A percentile compares a stretch with the other conserved stretches of the same genome.
These are phyloP conservation scores for Neophaeococcomyces mojaviensis DNA, from an alignment of 2,329 filamentous ascomycete species.

Conservation along the genomic window DNA sequence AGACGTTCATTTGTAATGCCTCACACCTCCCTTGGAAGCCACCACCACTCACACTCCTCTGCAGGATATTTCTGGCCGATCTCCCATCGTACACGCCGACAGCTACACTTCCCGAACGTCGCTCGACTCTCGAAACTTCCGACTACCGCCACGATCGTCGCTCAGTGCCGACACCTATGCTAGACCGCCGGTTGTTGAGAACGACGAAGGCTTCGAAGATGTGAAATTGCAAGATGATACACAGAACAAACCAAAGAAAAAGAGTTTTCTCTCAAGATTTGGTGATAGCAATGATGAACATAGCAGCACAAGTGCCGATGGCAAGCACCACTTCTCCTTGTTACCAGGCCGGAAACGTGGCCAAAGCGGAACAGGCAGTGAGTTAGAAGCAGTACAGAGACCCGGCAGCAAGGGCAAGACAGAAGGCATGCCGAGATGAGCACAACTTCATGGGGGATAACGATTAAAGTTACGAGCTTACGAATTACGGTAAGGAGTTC, in stretches of 20 bases:
- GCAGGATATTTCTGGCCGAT: slow-evolving; percentile 84
- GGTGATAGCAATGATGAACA: slow-evolving; percentile 48
- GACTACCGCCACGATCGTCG: slow-evolving; percentile 55
- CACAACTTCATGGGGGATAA: background rate
- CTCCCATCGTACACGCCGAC: slow-evolving; percentile 60
- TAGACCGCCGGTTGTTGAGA: slow-evolving; percentile 47
- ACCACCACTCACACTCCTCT: background rate
- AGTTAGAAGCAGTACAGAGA: slow-evolving; percentile 53
- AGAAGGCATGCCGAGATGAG: slow-evolving; percentile 12
- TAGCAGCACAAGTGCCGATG: slow-evolving; percentile 29
- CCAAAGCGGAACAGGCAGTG: slow-evolving; percentile 62
- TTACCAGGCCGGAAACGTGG: slow-evolving; percentile 65
- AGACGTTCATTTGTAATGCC: slow-evolving; percentile 79
- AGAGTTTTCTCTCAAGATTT: slow-evolving; percentile 73
- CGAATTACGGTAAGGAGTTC: slow-evolving; percentile 1
- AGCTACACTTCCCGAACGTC: slow-evolving; percentile 62
- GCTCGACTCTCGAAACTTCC: slow-evolving; percentile 65
- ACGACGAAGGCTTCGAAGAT: slow-evolving; percentile 79
- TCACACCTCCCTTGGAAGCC: background rate
- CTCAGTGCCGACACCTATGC: slow-evolving; percentile 52
- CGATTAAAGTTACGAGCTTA: background rate
- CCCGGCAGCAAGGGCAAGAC: slow-evolving; percentile 23
- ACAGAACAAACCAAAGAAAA: slow-evolving; percentile 53
- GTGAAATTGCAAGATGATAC: slow-evolving; percentile 73
- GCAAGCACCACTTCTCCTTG: slow-evolving; percentile 50